Percentiles rank a stretch among this genome's conserved stretches.
Evolutionary conservation across 306 rosid species (phyloP).

Genomic region (Sophora flavescens): DNA sequence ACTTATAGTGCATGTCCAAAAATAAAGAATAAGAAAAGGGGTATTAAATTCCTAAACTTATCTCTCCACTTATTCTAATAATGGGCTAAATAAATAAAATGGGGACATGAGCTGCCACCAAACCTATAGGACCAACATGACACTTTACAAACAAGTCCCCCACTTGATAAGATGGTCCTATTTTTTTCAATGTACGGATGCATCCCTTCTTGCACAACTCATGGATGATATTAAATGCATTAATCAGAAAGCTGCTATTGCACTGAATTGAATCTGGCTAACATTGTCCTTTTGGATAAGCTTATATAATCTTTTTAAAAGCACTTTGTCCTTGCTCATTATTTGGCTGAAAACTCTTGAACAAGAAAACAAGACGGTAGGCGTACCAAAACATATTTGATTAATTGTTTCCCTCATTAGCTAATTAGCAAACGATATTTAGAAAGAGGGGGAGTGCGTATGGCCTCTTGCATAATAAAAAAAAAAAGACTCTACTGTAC

Average conservation of each 20-base stretch:
- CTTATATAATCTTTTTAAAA: constrained; percentile 1
- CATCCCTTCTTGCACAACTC: constrained; percentile 1
- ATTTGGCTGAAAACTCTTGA: background rate
- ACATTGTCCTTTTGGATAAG: constrained; percentile 40
- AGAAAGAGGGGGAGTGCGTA: background rate
- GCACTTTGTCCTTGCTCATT: constrained; percentile 32
- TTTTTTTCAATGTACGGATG: constrained; percentile 13
- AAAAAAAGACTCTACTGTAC: background rate
- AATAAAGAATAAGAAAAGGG: background rate
- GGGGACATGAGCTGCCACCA: constrained; percentile 2
- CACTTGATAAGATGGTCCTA: constrained; percentile 36
- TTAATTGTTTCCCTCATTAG: background rate
- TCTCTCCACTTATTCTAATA: background rate
- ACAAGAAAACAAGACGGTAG: background rate
- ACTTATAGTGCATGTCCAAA: background rate
- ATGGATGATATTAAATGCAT: constrained; percentile 13
- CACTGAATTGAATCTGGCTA: constrained; percentile 13
- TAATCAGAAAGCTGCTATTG: constrained; percentile 20
- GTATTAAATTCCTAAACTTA: background rate
- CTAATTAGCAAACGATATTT: constrained; percentile 20
- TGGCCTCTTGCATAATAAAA: background rate
- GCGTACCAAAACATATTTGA: constrained; percentile 4
- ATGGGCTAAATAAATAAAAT: background rate
- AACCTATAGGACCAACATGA: background rate
- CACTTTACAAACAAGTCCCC: background rate